Evolutionary conservation across 768 basidiomycete species (phyloP).

Genomic region (Gloeopeniophorella convolvens): DNA sequence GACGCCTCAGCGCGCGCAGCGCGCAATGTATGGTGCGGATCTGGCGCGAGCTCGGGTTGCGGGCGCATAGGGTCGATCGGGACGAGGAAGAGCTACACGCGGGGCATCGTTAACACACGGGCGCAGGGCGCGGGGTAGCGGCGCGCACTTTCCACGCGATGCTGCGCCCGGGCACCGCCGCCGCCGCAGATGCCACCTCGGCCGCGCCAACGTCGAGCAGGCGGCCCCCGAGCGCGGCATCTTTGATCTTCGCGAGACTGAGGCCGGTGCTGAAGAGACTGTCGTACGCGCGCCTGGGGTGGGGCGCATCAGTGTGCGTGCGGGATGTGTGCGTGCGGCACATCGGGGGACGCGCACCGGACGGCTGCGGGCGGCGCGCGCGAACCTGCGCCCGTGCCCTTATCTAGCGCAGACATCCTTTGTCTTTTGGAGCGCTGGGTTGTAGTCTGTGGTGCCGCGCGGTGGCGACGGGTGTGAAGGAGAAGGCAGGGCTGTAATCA

Average conservation of each 20-base stretch:
- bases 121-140: too few species aligned
- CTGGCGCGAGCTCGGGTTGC: conserved; percentile 32
- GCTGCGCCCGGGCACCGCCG: conserved; percentile 67
- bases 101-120: too few species aligned
- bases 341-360: conserved; percentile 6
- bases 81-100: conserved; percentile 60
- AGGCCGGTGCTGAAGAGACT: conserved; percentile 45
- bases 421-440: background rate
- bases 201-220: conserved; percentile 40
- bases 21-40: conserved; percentile 25
- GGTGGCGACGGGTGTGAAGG: too few species aligned
- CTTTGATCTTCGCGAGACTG: conserved; percentile 58
- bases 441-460: too few species aligned
- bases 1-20: conserved; percentile 44
- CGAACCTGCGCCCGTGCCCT: background rate
- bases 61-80: conserved; percentile 58
- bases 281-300: conserved; percentile 36
- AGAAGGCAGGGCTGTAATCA: too few species aligned
- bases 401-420: conserved; percentile 12
- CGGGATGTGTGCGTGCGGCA: too few species aligned
- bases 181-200: conserved; percentile 32
- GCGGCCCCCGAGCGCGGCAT: conserved; percentile 56
- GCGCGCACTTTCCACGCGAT: conserved; percentile 73
- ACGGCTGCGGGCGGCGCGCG: conserved; percentile 5
- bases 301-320: too few species aligned